Evolutionary conservation across 441 rosid genomes (phyloP).

Genomic region (Jatropha podagrica): DNA sequence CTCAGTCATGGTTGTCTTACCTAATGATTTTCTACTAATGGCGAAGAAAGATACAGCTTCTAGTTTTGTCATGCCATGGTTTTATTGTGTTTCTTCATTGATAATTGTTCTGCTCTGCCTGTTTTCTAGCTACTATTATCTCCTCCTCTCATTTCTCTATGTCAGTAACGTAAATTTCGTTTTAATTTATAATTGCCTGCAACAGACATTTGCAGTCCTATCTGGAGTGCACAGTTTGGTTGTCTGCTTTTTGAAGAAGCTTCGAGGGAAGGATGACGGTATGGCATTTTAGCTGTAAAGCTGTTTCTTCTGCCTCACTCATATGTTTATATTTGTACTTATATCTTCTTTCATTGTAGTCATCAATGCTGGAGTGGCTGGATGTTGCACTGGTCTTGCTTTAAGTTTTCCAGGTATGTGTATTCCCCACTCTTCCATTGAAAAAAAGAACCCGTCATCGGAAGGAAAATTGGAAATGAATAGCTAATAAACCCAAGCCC

Average conservation of each 20-base stretch:
- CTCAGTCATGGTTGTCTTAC: not conserved
- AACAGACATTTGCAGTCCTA: constrained; percentile 74
- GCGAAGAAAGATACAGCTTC: not conserved
- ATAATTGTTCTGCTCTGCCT: not conserved
- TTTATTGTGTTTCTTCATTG: not conserved
- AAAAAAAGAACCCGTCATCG: not conserved
- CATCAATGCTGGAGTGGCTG: constrained; percentile 87
- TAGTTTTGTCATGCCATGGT: not conserved
- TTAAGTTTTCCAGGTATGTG: constrained; percentile 81
- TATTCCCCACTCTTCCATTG: not conserved
- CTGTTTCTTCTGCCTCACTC: constrained; percentile 3
- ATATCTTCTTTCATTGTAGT: constrained; percentile 43
- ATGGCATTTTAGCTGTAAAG: constrained; percentile 20
- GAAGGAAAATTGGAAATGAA: not conserved
- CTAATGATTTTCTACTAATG: not conserved
- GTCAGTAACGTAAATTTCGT: not conserved
- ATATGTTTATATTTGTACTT: constrained; percentile 7
- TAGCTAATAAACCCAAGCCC: not conserved
- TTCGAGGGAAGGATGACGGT: constrained; percentile 95
- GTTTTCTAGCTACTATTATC: constrained; percentile 13
- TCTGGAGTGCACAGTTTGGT: constrained; percentile 94
- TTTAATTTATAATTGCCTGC: not conserved
- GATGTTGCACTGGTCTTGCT: constrained; percentile 95
- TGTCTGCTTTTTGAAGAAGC: constrained; percentile 80
- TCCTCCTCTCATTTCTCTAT: not conserved